These are phyloP conservation scores for Metroxylon sagu DNA, from an alignment of 176 grass and related monocot genomes.

Conservation along the genomic window DNA sequence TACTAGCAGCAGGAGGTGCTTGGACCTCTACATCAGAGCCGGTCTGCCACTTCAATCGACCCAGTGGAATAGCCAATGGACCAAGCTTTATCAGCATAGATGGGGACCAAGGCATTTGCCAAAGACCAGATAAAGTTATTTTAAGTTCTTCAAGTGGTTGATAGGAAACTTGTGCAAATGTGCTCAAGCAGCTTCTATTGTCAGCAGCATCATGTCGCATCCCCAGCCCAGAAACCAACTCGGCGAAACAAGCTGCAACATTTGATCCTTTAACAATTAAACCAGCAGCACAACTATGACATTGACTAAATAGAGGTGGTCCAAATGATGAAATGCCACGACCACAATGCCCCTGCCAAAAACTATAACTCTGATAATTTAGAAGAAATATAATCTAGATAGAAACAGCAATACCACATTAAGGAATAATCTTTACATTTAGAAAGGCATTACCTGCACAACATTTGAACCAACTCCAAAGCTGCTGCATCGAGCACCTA, in stretches of 20 bases:
- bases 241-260: slow-evolving; percentile 17
- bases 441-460: slow-evolving; percentile 3
- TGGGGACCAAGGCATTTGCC: slow-evolving; percentile 12
- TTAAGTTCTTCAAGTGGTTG: slow-evolving; percentile 21
- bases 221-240: slow-evolving; percentile 17
- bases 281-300: slow-evolving; percentile 24
- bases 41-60: slow-evolving; percentile 12
- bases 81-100: slow-evolving; percentile 16
- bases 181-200: slow-evolving; percentile 13
- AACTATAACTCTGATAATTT: background rate
- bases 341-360: slow-evolving; percentile 13
- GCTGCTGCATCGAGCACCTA: slow-evolving; percentile 20
- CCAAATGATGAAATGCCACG: slow-evolving; percentile 11
- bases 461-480: slow-evolving; percentile 14
- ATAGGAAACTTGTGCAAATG: slow-evolving; percentile 25
- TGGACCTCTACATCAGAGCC: background rate
- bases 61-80: slow-evolving; percentile 22
- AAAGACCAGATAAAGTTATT: slow-evolving; percentile 23
- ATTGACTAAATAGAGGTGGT: slow-evolving; percentile 25
- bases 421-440: no score
- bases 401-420: no score
- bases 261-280: slow-evolving; percentile 19
- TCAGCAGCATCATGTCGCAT: slow-evolving; percentile 14
- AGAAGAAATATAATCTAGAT: no score
- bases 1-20: background rate